Conservation (phyloP, 805 yeast genomes). For the Ogataea populi-albae region DNA sequence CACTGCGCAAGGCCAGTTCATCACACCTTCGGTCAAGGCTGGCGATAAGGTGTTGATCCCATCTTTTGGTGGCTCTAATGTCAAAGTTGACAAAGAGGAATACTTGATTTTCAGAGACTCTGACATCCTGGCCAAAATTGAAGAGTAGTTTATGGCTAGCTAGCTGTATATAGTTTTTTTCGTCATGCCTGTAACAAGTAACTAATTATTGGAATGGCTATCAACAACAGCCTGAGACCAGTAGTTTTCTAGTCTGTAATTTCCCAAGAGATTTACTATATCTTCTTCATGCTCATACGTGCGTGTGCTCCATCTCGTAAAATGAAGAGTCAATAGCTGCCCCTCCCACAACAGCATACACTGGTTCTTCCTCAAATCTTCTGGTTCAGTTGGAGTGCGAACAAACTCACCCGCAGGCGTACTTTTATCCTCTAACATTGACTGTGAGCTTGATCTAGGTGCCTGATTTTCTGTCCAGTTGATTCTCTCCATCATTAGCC, state of each 20-base stretch:
- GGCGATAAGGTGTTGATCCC: conserved; percentile 97
- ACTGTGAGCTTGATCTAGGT: conserved; percentile 26
- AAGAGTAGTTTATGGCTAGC: too few relatives aligned
- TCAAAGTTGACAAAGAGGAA: conserved; percentile 72
- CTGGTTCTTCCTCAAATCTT: conserved; percentile 42
- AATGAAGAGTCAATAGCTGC: conserved; percentile 47
- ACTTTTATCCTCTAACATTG: conserved; percentile 15
- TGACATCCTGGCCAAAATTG: conserved; percentile 92
- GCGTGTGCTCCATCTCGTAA: conserved; percentile 69
- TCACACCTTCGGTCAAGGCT: conserved; percentile 71
- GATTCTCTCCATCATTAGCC: conserved; percentile 58
- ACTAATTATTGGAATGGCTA: too few relatives aligned
- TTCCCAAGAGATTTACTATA: conserved; percentile 44
- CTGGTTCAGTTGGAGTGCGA: too few relatives aligned
- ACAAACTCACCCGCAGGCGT: too few relatives aligned
- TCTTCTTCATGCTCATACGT: conserved; percentile 49
- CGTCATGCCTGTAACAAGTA: too few relatives aligned
- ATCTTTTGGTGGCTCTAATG: conserved; percentile 85
- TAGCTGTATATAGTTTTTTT: not conserved
- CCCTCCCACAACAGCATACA: conserved; percentile 72
- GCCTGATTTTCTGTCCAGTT: conserved; percentile 60
- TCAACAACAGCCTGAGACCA: conserved; percentile 44
- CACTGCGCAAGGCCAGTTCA: conserved; percentile 68
- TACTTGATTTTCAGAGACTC: conserved; percentile 74
- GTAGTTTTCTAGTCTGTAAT: conserved; percentile 56